Evolutionary conservation across 257 asterid species (phyloP).

Genomic region (Rehmannia glutinosa): DNA sequence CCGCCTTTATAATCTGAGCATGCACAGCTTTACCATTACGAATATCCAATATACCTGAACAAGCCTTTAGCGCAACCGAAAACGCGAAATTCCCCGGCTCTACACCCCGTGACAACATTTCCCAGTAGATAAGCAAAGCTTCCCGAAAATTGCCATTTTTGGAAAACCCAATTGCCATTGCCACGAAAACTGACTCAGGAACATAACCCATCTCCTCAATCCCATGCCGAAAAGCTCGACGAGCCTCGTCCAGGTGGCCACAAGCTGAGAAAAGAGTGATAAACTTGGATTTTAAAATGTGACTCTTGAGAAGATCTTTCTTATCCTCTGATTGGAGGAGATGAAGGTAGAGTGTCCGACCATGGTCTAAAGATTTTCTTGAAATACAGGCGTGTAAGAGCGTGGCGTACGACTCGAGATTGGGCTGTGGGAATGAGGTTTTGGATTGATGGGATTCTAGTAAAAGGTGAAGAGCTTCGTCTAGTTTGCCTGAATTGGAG

Average conservation of each 20-base stretch:
- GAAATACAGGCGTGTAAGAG: constrained; percentile 48
- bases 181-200: constrained; percentile 42
- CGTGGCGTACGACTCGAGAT: constrained; percentile 27
- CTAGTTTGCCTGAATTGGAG: constrained; percentile 38
- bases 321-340: constrained; percentile 28
- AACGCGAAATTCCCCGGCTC: constrained; percentile 35
- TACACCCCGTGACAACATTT: constrained; percentile 29
- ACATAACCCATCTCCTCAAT: constrained; percentile 14
- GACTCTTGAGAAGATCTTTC: constrained; percentile 25
- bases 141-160: constrained; percentile 31
- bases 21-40: constrained; percentile 37
- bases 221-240: constrained; percentile 31
- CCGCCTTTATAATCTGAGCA: constrained; percentile 33
- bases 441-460: constrained; percentile 25
- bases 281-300: constrained; percentile 37
- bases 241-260: constrained; percentile 39
- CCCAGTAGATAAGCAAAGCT: constrained; percentile 30
- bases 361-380: constrained; percentile 36
- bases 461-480: constrained; percentile 40
- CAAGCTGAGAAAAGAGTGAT: constrained; percentile 50
- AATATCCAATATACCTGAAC: constrained; percentile 23
- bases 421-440: neutral
- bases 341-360: constrained; percentile 32
- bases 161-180: constrained; percentile 40
- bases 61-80: constrained; percentile 43